Percentiles rank a stretch among this genome's conserved stretches.
These are phyloP conservation scores for Leccinum imitatum DNA, from an alignment of 768 basidiomycete species.

Conservation along the genomic window DNA sequence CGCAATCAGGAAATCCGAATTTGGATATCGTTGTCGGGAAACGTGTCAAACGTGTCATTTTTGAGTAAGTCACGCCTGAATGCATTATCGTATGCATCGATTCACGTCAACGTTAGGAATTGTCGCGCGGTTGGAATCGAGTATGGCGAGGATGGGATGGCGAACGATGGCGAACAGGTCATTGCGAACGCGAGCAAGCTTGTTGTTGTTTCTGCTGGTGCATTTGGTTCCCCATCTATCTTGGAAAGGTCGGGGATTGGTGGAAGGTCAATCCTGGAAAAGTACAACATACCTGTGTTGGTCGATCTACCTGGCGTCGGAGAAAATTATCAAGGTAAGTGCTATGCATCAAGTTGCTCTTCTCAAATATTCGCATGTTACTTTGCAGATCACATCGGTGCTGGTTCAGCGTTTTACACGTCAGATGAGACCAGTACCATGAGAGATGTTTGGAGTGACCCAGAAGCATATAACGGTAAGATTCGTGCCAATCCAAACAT, in stretches of 20 bases:
- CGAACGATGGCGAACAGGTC: background rate
- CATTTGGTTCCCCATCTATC: conserved; percentile 55
- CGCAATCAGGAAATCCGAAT: conserved; percentile 28
- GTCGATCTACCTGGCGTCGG: background rate
- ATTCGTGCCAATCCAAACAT: background rate
- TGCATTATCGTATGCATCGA: background rate
- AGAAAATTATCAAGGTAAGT: conserved; percentile 40
- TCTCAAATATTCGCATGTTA: background rate
- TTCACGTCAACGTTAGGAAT: conserved; percentile 20
- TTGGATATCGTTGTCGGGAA: conserved; percentile 31
- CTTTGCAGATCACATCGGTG: background rate
- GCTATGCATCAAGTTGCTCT: background rate
- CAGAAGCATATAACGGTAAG: background rate
- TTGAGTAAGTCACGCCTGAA: background rate
- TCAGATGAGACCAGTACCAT: background rate
- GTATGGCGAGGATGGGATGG: conserved; percentile 20
- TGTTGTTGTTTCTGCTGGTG: conserved; percentile 50
- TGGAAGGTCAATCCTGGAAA: conserved; percentile 43
- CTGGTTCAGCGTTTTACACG: background rate
- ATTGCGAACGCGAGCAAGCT: conserved; percentile 33
- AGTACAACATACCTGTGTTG: conserved; percentile 42
- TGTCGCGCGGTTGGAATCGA: conserved; percentile 38
- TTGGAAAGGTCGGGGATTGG: conserved; percentile 72
- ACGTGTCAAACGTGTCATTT: background rate
- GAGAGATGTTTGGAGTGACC: background rate